phyloP scores from a whole-genome alignment of 805 yeast genomes.

The Lipomyces chichibuensis region DNA sequence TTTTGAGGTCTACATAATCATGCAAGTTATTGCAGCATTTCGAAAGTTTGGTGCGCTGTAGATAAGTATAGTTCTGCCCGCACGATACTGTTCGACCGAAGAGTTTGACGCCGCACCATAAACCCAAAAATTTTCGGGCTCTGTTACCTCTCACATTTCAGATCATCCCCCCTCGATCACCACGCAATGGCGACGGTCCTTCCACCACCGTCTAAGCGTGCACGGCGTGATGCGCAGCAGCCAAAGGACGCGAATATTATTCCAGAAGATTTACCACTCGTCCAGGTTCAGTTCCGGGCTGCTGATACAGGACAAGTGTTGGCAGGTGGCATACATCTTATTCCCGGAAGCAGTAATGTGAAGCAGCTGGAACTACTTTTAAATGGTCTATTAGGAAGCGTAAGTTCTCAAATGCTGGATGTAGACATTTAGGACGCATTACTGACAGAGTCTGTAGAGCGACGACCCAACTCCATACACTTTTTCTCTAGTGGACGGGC shows the following conservation, averaged over 20 bases:
- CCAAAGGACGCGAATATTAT: constrained; percentile 72
- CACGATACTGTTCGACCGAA: too few species aligned
- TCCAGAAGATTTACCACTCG: constrained; percentile 83
- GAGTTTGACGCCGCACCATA: too few species aligned
- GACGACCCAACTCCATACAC: constrained; percentile 92
- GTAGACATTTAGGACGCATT: neutral
- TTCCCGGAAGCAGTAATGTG: constrained; percentile 86
- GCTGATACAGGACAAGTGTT: constrained; percentile 86
- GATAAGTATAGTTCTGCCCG: too few species aligned
- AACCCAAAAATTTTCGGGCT: neutral
- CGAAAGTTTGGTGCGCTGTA: too few species aligned
- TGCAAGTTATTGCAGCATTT: too few species aligned
- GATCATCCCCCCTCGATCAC: neutral
- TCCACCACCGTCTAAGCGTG: constrained; percentile 93
- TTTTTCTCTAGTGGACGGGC: constrained; percentile 61
- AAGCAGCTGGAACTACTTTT: constrained; percentile 84
- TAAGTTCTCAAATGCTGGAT: constrained; percentile 1
- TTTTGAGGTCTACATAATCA: too few species aligned
- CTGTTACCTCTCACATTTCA: neutral
- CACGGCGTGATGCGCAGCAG: constrained; percentile 78
- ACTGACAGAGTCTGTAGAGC: constrained; percentile 13
- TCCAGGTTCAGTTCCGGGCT: constrained; percentile 85
- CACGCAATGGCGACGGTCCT: constrained; percentile 77
- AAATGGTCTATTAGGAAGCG: constrained; percentile 67
- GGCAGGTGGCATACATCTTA: constrained; percentile 72